Percentiles rank a stretch among this genome's conserved stretches.
Conservation (phyloP, 2,329 filamentous ascomycete species). For the Pyrenophora tritici-repentis region DNA sequence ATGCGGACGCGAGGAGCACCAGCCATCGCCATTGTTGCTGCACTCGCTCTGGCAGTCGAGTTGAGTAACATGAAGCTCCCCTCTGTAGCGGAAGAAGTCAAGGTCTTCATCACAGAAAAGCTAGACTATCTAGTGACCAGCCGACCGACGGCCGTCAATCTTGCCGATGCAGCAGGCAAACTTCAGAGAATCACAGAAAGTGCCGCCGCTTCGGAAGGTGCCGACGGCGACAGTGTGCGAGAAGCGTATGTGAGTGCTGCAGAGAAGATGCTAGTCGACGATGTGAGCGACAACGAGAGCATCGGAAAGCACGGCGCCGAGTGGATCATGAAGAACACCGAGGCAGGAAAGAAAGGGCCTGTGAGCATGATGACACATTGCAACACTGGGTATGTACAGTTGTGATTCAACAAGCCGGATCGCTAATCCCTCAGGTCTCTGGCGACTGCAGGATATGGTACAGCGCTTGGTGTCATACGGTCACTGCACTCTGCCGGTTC, state of each 20-base stretch:
- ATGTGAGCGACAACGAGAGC: conserved; percentile 82
- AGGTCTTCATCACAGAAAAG: conserved; percentile 71
- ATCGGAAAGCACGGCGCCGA: conserved; percentile 83
- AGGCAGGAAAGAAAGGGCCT: conserved; percentile 56
- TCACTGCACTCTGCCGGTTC: conserved; percentile 70
- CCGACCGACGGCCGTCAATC: conserved; percentile 91
- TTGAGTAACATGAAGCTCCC: conserved; percentile 64
- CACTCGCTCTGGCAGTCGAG: conserved; percentile 85
- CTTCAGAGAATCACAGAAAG: conserved; percentile 68
- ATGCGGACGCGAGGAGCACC: conserved; percentile 85
- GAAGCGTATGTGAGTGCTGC: conserved; percentile 76
- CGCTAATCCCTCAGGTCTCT: conserved; percentile 66
- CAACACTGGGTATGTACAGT: conserved; percentile 76
- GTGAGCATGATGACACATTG: conserved; percentile 95
- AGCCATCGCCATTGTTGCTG: conserved; percentile 97
- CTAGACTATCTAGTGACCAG: conserved; percentile 87
- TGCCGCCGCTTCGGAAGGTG: conserved; percentile 51
- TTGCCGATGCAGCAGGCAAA: conserved; percentile 85
- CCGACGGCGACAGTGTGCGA: conserved; percentile 62
- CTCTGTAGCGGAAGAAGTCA: conserved; percentile 64
- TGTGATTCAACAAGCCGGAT: no score
- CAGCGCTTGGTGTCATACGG: conserved; percentile 90
- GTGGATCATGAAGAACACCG: conserved; percentile 72
- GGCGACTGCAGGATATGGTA: conserved; percentile 96
- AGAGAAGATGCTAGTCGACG: conserved; percentile 83